phyloP scores from a whole-genome alignment of 139 green algal species.

The Chlorella sp. region DNA sequence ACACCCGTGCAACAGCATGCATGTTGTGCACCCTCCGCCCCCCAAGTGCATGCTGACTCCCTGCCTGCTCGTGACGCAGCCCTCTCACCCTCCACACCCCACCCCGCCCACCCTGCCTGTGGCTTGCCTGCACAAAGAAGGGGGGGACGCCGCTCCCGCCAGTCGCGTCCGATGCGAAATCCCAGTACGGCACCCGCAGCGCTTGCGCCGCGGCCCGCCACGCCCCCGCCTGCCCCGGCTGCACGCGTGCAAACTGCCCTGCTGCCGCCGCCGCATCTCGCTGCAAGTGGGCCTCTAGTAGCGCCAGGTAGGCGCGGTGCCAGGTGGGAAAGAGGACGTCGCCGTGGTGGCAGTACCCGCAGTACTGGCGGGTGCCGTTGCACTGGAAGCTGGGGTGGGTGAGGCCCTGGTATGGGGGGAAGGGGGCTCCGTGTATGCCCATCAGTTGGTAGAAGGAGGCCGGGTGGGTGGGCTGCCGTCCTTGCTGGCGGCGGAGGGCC shows the following conservation, averaged over 20 bases:
- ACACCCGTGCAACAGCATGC: too few relatives aligned
- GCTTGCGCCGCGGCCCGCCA: neutral
- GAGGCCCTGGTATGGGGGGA: neutral
- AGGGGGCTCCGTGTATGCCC: neutral
- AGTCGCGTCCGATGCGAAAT: neutral
- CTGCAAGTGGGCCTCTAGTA: neutral
- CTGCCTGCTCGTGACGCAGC: too few relatives aligned
- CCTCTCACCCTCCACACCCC: too few relatives aligned
- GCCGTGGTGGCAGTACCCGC: slow-evolving; percentile 28
- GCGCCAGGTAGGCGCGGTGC: slow-evolving; percentile 20
- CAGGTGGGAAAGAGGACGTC: slow-evolving; percentile 29
- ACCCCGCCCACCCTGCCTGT: too few relatives aligned
- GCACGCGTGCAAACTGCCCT: neutral
- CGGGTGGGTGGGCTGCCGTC: neutral
- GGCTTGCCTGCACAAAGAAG: neutral
- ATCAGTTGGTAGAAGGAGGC: neutral
- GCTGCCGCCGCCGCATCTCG: neutral
- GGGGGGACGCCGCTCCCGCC: neutral
- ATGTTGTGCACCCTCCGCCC: too few relatives aligned
- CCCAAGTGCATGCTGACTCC: too few relatives aligned
- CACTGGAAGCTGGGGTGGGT: neutral
- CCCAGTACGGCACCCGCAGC: neutral
- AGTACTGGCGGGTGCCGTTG: neutral
- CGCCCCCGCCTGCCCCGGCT: neutral
- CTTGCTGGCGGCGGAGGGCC: neutral